Percentiles rank a stretch among this genome's conserved stretches.
Evolutionary conservation across 2,329 filamentous ascomycete species (phyloP).

Genomic region (Diaporthe sp.): DNA sequence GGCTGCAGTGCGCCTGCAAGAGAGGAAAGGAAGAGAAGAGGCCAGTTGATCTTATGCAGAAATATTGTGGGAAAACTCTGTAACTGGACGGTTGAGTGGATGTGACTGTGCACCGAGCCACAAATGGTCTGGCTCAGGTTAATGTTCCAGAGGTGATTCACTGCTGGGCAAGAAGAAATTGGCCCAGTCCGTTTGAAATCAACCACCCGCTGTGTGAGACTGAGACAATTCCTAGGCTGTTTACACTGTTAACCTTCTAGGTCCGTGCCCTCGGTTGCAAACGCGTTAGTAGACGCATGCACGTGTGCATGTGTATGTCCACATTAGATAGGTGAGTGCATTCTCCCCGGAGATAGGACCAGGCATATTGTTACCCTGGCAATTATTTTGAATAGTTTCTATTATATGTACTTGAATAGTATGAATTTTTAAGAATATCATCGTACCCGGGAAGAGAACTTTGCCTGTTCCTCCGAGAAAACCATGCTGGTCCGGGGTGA

Average conservation of each 20-base stretch:
- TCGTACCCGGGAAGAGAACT: too few species aligned
- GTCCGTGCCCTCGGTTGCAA: background rate
- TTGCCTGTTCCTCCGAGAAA: rapidly evolving
- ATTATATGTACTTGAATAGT: background rate
- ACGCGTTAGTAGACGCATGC: background rate
- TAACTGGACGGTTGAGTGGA: too few species aligned
- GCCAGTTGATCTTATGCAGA: too few species aligned
- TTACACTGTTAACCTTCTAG: background rate
- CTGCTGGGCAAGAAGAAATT: background rate
- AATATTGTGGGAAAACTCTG: too few species aligned
- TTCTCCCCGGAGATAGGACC: background rate
- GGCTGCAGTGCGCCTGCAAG: background rate
- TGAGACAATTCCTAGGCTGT: background rate
- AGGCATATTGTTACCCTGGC: background rate
- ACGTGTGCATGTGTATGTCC: background rate
- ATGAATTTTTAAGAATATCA: background rate
- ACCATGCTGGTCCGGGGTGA: background rate
- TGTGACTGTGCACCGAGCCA: too few species aligned
- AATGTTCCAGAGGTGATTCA: background rate
- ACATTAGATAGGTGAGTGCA: background rate
- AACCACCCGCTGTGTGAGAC: background rate
- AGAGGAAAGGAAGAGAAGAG: background rate
- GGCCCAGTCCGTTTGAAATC: background rate
- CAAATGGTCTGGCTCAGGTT: background rate
- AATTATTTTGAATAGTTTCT: background rate